Conservation (phyloP, 1,284 basidiomycete genomes). For the Ceratobasidium sp. region DNA sequence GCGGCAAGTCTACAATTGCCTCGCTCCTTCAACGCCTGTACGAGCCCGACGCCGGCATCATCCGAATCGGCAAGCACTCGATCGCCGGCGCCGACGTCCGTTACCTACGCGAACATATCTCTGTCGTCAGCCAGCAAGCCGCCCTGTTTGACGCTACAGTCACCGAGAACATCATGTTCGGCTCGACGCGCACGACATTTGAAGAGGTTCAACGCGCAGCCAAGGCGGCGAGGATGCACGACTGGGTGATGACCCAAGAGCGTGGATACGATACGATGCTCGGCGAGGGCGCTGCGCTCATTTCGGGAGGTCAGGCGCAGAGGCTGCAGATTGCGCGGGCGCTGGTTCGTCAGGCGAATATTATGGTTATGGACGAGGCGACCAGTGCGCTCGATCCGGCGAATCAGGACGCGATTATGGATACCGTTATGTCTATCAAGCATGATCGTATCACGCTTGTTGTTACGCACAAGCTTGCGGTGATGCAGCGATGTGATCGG, state of each 20-base stretch:
- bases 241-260: constrained; percentile 86
- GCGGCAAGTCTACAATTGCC: constrained; percentile 89
- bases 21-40: constrained; percentile 88
- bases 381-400: constrained; percentile 89
- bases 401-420: constrained; percentile 84
- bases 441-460: constrained; percentile 85
- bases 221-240: constrained; percentile 82
- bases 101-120: constrained; percentile 84
- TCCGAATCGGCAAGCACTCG: constrained; percentile 69
- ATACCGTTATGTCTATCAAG: constrained; percentile 77
- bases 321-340: constrained; percentile 93
- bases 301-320: constrained; percentile 96
- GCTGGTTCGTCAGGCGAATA: constrained; percentile 74
- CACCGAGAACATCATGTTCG: constrained; percentile 90
- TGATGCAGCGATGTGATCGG: constrained; percentile 94
- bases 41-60: constrained; percentile 76
- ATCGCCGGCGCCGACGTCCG: constrained; percentile 72
- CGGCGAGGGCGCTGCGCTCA: constrained; percentile 88
- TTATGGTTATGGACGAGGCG: constrained; percentile 95
- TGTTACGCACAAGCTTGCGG: constrained; percentile 92
- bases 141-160: constrained; percentile 89
- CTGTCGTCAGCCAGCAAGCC: constrained; percentile 87
- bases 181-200: constrained; percentile 63
- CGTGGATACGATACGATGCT: constrained; percentile 87
- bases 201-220: constrained; percentile 79